phyloP scores from a whole-genome alignment of 345 rosid genomes.

The Turritis glabra region DNA sequence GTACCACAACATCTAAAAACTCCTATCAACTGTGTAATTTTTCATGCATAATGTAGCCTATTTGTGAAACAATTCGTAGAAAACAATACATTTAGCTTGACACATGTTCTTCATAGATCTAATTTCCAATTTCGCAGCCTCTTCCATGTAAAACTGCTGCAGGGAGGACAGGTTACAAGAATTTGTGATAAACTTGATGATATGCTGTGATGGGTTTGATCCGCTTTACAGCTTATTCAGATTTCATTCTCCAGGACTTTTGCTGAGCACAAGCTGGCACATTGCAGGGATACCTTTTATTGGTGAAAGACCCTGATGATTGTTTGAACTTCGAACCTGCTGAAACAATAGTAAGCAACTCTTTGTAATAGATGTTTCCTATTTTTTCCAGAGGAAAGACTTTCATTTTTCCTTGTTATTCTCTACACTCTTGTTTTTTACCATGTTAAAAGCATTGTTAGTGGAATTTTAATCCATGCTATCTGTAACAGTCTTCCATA shows the following conservation, averaged over 20 bases:
- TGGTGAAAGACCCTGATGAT: neutral
- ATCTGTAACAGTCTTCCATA: conserved; percentile 27
- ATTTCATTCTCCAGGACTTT: neutral
- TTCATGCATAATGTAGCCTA: conserved; percentile 18
- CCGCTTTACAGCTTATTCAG: conserved; percentile 11
- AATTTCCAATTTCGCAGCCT: conserved; percentile 8
- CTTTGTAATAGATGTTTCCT: neutral
- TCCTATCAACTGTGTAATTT: neutral
- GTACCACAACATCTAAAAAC: neutral
- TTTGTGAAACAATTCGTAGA: neutral
- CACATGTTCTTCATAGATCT: neutral
- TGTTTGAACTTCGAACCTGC: conserved; percentile 2
- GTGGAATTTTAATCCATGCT: conserved; percentile 24
- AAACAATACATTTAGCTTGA: neutral
- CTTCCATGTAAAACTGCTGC: neutral
- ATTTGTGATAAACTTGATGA: neutral
- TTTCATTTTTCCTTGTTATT: neutral
- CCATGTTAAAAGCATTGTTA: conserved; percentile 22
- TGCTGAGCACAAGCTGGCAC: conserved; percentile 1
- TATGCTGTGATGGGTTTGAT: neutral
- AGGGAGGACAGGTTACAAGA: neutral
- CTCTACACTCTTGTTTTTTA: neutral
- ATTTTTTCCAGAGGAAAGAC: neutral
- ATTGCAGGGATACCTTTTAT: neutral
- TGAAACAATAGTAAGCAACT: conserved; percentile 17